Base-by-base conservation (phyloP, 2,329 filamentous ascomycete genomes). In the Helicocarpus griseus region DNA sequence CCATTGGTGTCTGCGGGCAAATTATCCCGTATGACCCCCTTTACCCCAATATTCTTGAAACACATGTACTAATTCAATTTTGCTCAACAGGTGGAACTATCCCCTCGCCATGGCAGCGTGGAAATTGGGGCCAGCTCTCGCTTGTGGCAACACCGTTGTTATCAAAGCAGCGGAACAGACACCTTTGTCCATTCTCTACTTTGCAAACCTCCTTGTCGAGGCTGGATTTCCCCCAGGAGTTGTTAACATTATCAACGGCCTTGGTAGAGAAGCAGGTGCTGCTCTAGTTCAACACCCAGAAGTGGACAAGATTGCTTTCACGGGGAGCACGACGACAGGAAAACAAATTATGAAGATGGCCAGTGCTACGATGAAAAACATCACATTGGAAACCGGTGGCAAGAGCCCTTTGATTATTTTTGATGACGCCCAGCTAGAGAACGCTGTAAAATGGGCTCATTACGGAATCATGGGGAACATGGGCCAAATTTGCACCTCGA, bases 91-190 rank as follows among this genome's bases (percentile, higher is more conserved):
- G n/a, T 90, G 87, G 87, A 91, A 91, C 78, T 91, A 89, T 76
- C 87, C 87, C 14, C 72, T 91, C 45, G 80, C 89, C 67, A 91
- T 91, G 87, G 80, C 77, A 85, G 61, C 86, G 49, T 94, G 88
- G 88, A 94, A 94, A 80, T 75, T 91, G 2, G 87, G 85, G 17
- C 87, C 87, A 19, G 82, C 82, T 14, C 58, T 85, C 17, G 80
- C 80, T 4, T 73, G 76, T 49, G 81, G 80, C 52, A 84, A 84
- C 64, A 78, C 79, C 2, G 68, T 85, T 13, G 72, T 86, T 28
- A 66, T 86, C 35, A 86, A 86, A 70, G 76, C 81, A 5, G 80
- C 82, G 7, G 82, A 86, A 62, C 81, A 85, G 68, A 85, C 82
- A 0, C 82, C 82, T 2, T 71, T 86, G 2, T 83, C 79, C 65